phyloP scores from a whole-genome alignment of 2,329 filamentous ascomycete species.

The Sarocladiaceae sp. region DNA sequence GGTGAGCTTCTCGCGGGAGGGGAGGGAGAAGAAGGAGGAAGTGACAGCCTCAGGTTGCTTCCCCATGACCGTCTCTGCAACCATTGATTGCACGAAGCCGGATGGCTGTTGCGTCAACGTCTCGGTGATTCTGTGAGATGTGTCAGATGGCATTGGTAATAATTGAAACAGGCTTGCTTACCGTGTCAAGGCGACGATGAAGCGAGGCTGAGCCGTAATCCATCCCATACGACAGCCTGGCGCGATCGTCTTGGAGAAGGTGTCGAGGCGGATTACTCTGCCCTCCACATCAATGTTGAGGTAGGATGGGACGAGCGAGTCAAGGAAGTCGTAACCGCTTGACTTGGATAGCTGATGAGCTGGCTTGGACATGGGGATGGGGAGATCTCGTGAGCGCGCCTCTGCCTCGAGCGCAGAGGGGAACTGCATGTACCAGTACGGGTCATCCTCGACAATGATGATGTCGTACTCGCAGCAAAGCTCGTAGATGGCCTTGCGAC shows the following conservation, averaged over 20 bases:
- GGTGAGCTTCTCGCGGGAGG: conserved; percentile 38
- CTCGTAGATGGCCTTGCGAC: conserved; percentile 72
- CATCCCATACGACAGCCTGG: conserved; percentile 87
- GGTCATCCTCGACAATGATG: conserved; percentile 88
- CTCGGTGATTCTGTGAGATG: conserved; percentile 61
- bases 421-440: conserved; percentile 93
- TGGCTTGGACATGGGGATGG: conserved; percentile 23
- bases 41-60: conserved; percentile 43
- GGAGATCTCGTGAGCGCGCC: conserved; percentile 39
- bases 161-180: conserved; percentile 11
- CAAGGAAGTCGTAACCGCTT: conserved; percentile 70
- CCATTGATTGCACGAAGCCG: conserved; percentile 80
- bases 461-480: conserved; percentile 80
- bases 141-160: conserved; percentile 10
- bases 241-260: conserved; percentile 88
- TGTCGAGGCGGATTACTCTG: conserved; percentile 82
- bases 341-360: conserved; percentile 27
- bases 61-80: conserved; percentile 71
- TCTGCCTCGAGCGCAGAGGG: conserved; percentile 57
- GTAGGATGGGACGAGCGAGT: conserved; percentile 78
- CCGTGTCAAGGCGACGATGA: conserved; percentile 63
- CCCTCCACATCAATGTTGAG: conserved; percentile 77
- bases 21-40: conserved; percentile 35
- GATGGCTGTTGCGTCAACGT: conserved; percentile 75
- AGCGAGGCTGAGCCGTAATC: conserved; percentile 75